phyloP scores from a whole-genome alignment of 1,139 yeast species.

The Lodderomyces pseudojiufengensis region DNA sequence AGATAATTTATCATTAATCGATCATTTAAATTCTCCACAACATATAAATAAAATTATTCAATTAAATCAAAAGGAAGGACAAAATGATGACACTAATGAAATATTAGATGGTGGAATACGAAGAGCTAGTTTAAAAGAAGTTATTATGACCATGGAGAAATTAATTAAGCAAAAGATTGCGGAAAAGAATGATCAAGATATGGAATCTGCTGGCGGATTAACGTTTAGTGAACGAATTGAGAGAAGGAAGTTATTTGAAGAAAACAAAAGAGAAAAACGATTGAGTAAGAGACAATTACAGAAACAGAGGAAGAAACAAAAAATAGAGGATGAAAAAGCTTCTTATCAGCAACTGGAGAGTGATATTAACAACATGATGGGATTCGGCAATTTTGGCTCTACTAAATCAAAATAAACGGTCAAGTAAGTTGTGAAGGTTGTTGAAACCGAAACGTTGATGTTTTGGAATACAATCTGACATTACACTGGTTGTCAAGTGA shows the following conservation, averaged over 20 bases:
- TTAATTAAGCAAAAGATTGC: constrained; percentile 26
- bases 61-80: constrained; percentile 20
- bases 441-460: no score
- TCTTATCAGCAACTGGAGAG: no score
- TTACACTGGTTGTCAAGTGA: no score
- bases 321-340: constrained; percentile 6
- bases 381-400: constrained; percentile 50
- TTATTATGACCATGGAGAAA: constrained; percentile 29
- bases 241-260: constrained; percentile 39
- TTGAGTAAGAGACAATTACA: constrained; percentile 22
- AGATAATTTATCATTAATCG: constrained; percentile 76
- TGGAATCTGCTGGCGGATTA: constrained; percentile 6
- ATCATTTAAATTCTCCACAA: constrained; percentile 74
- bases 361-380: constrained; percentile 51
- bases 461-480: no score
- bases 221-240: constrained; percentile 43
- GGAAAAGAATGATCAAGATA: constrained; percentile 8
- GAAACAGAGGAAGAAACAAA: constrained; percentile 15
- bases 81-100: constrained; percentile 22
- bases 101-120: constrained; percentile 30
- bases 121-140: constrained; percentile 31
- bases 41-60: constrained; percentile 38
- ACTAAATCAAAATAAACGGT: constrained; percentile 20
- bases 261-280: constrained; percentile 27
- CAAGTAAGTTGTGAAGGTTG: constrained; percentile 2